Percentiles rank a stretch among this genome's conserved stretches.
Conservation (phyloP, 805 yeast genomes). For the Cyberlindnera mississippiensis region DNA sequence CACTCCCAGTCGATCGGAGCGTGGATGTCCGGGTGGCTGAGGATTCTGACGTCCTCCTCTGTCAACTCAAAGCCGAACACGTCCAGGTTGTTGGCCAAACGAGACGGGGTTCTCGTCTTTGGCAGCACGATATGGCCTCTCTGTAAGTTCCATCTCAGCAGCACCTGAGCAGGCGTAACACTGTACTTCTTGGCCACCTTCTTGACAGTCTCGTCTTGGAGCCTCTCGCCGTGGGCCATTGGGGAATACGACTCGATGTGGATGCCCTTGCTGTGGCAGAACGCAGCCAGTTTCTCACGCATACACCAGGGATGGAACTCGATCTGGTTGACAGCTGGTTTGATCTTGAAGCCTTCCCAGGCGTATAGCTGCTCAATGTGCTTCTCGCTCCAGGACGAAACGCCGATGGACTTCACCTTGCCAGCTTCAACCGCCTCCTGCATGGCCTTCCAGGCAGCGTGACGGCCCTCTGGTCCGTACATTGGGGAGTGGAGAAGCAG, state of each 20-base stretch:
- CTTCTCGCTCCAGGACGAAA: slow-evolving; percentile 63
- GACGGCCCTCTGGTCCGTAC: slow-evolving; percentile 46
- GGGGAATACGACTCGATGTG: slow-evolving; percentile 62
- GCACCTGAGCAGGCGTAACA: slow-evolving; percentile 45
- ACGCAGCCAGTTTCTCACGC: slow-evolving; percentile 39
- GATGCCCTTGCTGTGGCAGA: slow-evolving; percentile 42
- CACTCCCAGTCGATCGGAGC: slow-evolving; percentile 75
- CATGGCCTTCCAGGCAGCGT: slow-evolving; percentile 69
- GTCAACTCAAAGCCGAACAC: slow-evolving; percentile 43
- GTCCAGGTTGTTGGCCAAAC: slow-evolving; percentile 39
- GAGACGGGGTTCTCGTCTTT: slow-evolving; percentile 35
- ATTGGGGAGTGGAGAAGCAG: slow-evolving; percentile 66
- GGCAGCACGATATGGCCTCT: slow-evolving; percentile 56
- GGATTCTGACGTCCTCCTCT: slow-evolving; percentile 35
- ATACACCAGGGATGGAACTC: slow-evolving; percentile 50
- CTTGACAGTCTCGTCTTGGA: slow-evolving; percentile 41
- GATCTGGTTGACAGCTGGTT: slow-evolving; percentile 76
- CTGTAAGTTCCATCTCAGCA: slow-evolving; percentile 55
- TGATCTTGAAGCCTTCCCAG: slow-evolving; percentile 51
- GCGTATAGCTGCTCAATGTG: slow-evolving; percentile 62
- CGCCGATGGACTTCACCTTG: slow-evolving; percentile 65
- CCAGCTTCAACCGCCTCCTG: slow-evolving; percentile 68
- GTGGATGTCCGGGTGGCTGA: slow-evolving; percentile 53
- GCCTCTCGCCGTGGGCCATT: slow-evolving; percentile 49
- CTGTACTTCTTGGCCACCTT: slow-evolving; percentile 39